Base-by-base conservation (phyloP, 371 early-diverging fungal species). In the Mortierella sp. region DNA sequence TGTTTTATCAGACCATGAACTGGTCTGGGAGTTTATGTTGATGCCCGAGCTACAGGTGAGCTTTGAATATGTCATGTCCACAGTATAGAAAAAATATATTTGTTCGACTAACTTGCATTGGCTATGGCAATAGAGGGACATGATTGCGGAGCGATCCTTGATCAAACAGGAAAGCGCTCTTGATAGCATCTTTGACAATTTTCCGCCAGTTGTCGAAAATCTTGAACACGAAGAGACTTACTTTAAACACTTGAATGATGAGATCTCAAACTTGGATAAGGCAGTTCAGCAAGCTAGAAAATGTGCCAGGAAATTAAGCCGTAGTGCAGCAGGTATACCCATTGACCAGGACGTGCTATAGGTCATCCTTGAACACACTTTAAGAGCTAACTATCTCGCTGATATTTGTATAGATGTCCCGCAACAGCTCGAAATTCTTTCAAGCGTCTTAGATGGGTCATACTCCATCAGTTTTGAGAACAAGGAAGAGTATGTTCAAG, bases 1-100 rank as follows among this genome's bases (percentile, higher is more conserved):
- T 22, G 65, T 70, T 0, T 61, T 89, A 7, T 75, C 79, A 4
- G 53, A 77, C 9, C 88, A 87, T 72, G 87, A 86, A 37, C 62
- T 87, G 35, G 83, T 89, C 1, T 79, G 83, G 56, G 83, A 84
- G 2, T 89, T 89, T 62, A 86, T 88, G 49, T 72, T 86, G 31
- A 80, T 85, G 45, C 75, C 80, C 2, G 83, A 84, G 31, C 65
- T 86, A 40, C 77, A 84, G 77, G 86, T 86, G 69, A 28, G 43
- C n/a, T 45, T 15, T 45, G 28, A 34, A 17, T 1, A 40, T 9
- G 13, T 40, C 13, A 40, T 9, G 6, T 40, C 13, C 40, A 9
- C 6, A 13, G 13, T 13, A 9, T 40, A 40, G 40, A 9, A 13
- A 40, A 40, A 40, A 13, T 13, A 40, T 51, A n/a, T 51, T 51